Evolutionary conservation across 2,329 filamentous ascomycete species (phyloP), one percentile per base, ranked within the genome.

Genomic region (Aspergillus viridinutans): DNA sequence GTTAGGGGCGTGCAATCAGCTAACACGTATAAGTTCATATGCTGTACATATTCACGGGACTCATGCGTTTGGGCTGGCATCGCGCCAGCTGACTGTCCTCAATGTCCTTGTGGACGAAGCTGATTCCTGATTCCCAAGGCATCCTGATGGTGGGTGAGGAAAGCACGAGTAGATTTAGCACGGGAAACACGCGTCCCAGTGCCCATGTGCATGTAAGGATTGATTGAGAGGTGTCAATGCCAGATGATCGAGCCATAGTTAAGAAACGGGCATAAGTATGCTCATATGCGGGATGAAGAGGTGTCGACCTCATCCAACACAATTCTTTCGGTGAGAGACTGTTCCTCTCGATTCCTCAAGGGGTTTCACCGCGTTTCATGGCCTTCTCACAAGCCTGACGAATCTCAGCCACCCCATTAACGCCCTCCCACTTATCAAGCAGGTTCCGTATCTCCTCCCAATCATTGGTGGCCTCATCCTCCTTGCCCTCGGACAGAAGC

Each of bases 331-430:
- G 14, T 17, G 32, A 17, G 5, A 38, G 32, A 38, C 32, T 5
- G 32, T 38, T 2, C 32, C 17, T 55, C 53, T 32, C 48, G 35
- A 21, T 12, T n/a, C 17, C 48, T 72, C 67, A 72, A 40, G 67
- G 64, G 8, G 59, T 61, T 25, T 67, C 59, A 23, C 56, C 59
- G 14, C 60, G 58, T 26, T 58, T 59, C 71, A 80, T 75, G 21
- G 72, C 64, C 26, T 71, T 70, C 54, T 73, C 69, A 61, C 78
- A 80, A 14, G 71, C 66, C 17, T 64, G 63, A 12, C 69, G 69
- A 12, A 80, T 56, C 52, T 79, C 72, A 42, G 70, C 60, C 26
- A 78, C 76, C 1, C 78, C 78, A 53, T 72, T 72, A 0, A 79
- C 75, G 3, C 70, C 71, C 21, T 72, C 63, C 78, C 78, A 80